Evolutionary conservation across 1,284 basidiomycete genomes (phyloP).

Genomic region (Mixia osmundae): DNA sequence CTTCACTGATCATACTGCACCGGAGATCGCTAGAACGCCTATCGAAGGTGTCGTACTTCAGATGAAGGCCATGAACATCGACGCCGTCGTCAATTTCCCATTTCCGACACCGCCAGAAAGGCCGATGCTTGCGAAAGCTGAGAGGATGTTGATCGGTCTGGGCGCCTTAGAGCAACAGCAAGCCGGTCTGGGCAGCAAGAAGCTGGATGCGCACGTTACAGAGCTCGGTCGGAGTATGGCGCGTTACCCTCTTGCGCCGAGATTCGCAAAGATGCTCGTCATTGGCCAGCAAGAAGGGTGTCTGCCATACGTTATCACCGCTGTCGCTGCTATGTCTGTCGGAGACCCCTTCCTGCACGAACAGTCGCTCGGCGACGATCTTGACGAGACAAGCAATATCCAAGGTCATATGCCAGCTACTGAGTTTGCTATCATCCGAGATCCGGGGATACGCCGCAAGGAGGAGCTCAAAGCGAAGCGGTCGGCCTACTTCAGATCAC

Average conservation of each 20-base stretch:
- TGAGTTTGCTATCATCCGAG: slow-evolving; percentile 33
- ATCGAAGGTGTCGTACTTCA: slow-evolving; percentile 92
- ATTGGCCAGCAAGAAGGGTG: slow-evolving; percentile 78
- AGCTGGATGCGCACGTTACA: slow-evolving; percentile 38
- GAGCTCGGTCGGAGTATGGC: slow-evolving; percentile 76
- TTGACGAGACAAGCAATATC: slow-evolving; percentile 8
- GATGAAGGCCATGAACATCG: slow-evolving; percentile 99
- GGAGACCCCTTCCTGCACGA: slow-evolving; percentile 90
- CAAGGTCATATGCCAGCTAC: slow-evolving; percentile 17
- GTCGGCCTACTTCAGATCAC: slow-evolving; percentile 53
- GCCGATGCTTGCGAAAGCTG: slow-evolving; percentile 50
- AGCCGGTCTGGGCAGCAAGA: slow-evolving; percentile 19
- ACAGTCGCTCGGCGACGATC: slow-evolving; percentile 31
- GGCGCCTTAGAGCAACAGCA: slow-evolving; percentile 44
- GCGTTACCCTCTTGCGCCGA: slow-evolving; percentile 72
- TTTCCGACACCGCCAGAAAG: slow-evolving; percentile 92
- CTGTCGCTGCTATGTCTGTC: slow-evolving; percentile 78
- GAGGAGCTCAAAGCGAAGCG: slow-evolving; percentile 40
- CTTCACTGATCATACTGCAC: slow-evolving; percentile 62
- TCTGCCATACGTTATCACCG: slow-evolving; percentile 68
- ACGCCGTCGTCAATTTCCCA: slow-evolving; percentile 86
- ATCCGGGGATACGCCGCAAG: slow-evolving; percentile 36
- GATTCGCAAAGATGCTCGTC: slow-evolving; percentile 85
- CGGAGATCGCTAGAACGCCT: slow-evolving; percentile 86
- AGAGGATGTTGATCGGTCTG: slow-evolving; percentile 52